Conservation (phyloP, 75 land plant genomes). For the Picea glauca region DNA sequence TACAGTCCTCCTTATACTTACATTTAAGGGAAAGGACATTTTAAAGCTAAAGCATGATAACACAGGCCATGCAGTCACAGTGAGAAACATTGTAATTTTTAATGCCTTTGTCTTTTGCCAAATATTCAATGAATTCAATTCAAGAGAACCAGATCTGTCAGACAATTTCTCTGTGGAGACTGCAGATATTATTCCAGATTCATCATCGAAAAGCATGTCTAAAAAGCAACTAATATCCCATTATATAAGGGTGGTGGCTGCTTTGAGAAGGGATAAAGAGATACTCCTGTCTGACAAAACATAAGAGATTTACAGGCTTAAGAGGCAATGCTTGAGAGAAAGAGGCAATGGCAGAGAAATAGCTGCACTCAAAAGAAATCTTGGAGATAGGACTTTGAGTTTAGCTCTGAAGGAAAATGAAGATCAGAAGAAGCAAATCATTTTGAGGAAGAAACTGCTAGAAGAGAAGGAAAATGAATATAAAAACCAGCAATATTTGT, state of each 20-base stretch:
- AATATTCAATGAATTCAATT: too few species aligned
- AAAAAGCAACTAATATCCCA: conserved; percentile 9
- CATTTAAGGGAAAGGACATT: too few species aligned
- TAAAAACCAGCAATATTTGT: background rate
- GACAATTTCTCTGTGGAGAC: background rate
- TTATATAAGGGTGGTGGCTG: conserved; percentile 7
- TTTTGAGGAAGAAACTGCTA: background rate
- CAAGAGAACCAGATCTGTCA: conserved; percentile 1
- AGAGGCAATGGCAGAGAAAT: background rate
- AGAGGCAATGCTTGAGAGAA: background rate
- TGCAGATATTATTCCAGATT: background rate
- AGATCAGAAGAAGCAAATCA: background rate
- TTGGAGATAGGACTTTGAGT: background rate
- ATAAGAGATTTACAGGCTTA: conserved; percentile 7
- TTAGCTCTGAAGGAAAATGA: conserved; percentile 1
- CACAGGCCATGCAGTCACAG: too few species aligned
- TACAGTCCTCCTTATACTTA: too few species aligned
- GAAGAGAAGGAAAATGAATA: background rate
- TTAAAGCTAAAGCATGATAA: too few species aligned
- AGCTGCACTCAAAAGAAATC: background rate
- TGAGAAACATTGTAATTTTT: too few species aligned
- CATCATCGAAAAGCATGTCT: conserved; percentile 3
- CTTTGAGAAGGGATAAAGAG: conserved; percentile 3
- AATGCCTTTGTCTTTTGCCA: too few species aligned
- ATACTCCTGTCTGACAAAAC: background rate